Base-by-base conservation (phyloP, 176 grass and related monocot species). In the Rhynchospora tenuis region DNA sequence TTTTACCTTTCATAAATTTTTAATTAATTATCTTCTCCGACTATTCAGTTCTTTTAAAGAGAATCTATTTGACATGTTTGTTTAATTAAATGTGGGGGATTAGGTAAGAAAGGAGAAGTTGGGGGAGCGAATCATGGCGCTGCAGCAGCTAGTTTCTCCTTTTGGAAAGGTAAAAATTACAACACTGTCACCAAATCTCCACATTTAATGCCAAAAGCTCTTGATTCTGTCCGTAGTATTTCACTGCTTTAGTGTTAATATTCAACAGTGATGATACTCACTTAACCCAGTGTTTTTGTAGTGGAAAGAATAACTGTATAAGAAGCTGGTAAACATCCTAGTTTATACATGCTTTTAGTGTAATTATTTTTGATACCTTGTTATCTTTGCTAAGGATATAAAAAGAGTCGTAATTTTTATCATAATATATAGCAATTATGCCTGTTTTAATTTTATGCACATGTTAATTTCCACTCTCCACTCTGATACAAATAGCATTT, bases 101-200 rank as follows among this genome's bases (percentile, higher is more conserved):
- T 54, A 88, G 86, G 86, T 71, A 67, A 79, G 86, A 78, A 88
- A 88, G 63, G 86, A 88, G 81, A 88, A 88, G 59, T 56, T 88
- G 24, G 86, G 86, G 46, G 86, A 88, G 74, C 52, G 86, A 80
- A 88, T 88, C 48, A 71, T 62, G 33, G 81, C 86, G 7, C 73
- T 88, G 64, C 86, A 88, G 73, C 81, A 88, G 48, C 86, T 88
- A 4, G 86, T 88, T 43, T 88, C 86, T 45, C 86, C 86, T 28
- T 88, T 88, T 66, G 86, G 86, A 83, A 88, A 88, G 86, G 86
- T 88, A 68, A 59, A 33, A 47, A 58, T 9, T 73, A 38, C 56
- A 61, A 13, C 4, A 28, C 20, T 78, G 54, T 50, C 50, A 52
- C 45, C 44, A 65, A 38, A 55, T 29, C 57, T 51, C 80, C n/a